Evolutionary conservation across 2,329 filamentous ascomycete species (phyloP), one percentile per base, ranked within the genome.

Genomic region (Hymenoscyphus linearis): DNA sequence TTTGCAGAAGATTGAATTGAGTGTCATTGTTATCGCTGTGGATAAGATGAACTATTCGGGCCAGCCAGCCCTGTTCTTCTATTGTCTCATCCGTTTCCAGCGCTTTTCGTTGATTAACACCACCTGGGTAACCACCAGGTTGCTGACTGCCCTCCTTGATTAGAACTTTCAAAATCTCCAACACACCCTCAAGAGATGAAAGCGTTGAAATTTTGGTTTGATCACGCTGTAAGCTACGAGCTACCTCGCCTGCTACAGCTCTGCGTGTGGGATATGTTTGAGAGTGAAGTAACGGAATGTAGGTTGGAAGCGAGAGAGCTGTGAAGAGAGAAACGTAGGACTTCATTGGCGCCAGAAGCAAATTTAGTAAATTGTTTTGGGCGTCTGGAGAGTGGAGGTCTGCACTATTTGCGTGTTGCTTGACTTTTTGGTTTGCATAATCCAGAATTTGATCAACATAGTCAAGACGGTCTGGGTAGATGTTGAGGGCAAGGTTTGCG

Each of bases 21-120:
- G 89, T 96, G 69, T 96, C 91, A 71, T 98, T 98, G 72, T 96
- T 85, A 37, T 90, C 81, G 52, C 86, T 89, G 61, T 91, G 82
- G 58, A 99, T 85, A 60, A 97, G 80, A 76, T 99, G 95, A 18
- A 97, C 86, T 71, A 99, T 88, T 68, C 95, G 85, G 37, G 95
- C 95, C 59, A 99, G 81, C 92, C 92, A 97, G 57, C 95, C 95
- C 79, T 99, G 95, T 77, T 99, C 95, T 76, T 99, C 93, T 71
- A 98, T 86, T 0, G 93, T 98, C 78, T 99, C 96, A 64, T 99
- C 95, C 0, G 95, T 98, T 78, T 99, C 96, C 54, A 84, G 79
- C 22, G 85, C 84, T 64, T 91, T 86, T 65, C 91, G 82, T 71
- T 93, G 90, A 5, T 89, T 85, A 44, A 89, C 85, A 3, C 91